A percentile compares a stretch with the other conserved stretches of the same genome.
Evolutionary conservation across 208 protist genomes (phyloP).

Genomic region (Acanthamoeba castellanii): DNA sequence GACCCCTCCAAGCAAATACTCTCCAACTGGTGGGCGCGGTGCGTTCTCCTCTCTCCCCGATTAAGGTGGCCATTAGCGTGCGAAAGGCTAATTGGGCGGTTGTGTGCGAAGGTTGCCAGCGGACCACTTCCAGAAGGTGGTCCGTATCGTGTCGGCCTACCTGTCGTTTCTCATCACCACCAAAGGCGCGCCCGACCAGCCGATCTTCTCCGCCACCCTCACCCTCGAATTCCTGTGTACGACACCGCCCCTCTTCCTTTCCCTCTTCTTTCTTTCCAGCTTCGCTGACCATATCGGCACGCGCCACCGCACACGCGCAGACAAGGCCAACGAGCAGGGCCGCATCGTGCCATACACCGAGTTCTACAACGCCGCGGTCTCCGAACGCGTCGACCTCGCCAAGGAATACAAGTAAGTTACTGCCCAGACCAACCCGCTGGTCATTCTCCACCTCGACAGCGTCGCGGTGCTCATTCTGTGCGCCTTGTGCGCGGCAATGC

Average conservation of each 20-base stretch:
- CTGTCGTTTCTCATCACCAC: constrained; percentile 49
- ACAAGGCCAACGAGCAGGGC: constrained; percentile 45
- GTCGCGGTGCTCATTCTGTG: no score
- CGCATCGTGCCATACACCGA: constrained; percentile 40
- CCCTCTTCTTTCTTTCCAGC: no score
- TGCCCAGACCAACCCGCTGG: no score
- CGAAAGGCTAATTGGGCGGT: no score
- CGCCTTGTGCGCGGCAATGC: no score
- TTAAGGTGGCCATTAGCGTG: neutral
- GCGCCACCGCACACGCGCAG: neutral
- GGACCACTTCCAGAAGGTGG: constrained; percentile 67
- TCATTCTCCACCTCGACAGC: no score
- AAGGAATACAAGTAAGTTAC: constrained; percentile 18
- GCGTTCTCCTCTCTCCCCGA: neutral
- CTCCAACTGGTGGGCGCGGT: constrained; percentile 13
- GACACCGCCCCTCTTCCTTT: neutral
- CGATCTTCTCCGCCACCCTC: constrained; percentile 51
- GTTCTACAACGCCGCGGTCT: constrained; percentile 50
- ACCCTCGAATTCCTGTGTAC: constrained; percentile 29
- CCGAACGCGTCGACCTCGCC: neutral
- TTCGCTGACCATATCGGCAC: neutral
- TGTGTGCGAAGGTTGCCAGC: neutral
- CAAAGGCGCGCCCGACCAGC: constrained; percentile 41
- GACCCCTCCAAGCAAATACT: constrained; percentile 13
- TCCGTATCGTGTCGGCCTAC: neutral